Base-by-base conservation (phyloP, 768 basidiomycete species). In the Podaxis sp. region DNA sequence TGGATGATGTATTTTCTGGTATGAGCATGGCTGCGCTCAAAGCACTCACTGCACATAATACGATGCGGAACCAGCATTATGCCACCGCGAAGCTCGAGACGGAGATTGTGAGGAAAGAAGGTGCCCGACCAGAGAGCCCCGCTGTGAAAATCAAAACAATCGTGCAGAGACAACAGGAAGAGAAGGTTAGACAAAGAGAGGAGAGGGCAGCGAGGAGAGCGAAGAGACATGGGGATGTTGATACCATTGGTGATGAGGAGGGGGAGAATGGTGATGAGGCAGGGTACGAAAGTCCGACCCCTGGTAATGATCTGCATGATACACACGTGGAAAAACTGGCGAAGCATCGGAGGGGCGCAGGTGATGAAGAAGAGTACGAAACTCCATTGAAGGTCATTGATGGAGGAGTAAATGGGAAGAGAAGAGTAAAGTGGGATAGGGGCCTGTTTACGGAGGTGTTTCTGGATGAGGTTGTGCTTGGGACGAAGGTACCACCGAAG, bases 281-380 rank as follows among this genome's bases (percentile, higher is more conserved):
- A 15, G 69, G 70, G 54, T 67, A 67, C 8, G 63, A 64, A 49
- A 63, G 65, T 56, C 40, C 68, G 53, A 48, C 28, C 3, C 15
- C 26, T 37, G 20, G 12, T 24, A 33, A 56, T 36, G 57, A 30
- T 46, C 12, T 37, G 15, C 15, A 66, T 60, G 63, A 30, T 28
- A 20, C 20, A 4, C n/a, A 24, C 28, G 11, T 36, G 15, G 49
- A 38, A 11, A 37, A 12, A 15, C 55, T 20, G 4, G 4, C 30
- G 58, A 74, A 72, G 64, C 89, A 92, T 74, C 74, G 72, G 57
- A 77, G 86, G 68, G 92, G 87, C 1, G 84, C 91, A 3, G 93
- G 92, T 2, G 92, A 95, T 26, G 90, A 92, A 28, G 91, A 88
- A 67, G 91, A 91, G 63, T 92, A 91, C 66, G 80, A 82, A 68